Evolutionary conservation across 306 rosid genomes (phyloP).

Genomic region (Prinsepia uniflora): DNA sequence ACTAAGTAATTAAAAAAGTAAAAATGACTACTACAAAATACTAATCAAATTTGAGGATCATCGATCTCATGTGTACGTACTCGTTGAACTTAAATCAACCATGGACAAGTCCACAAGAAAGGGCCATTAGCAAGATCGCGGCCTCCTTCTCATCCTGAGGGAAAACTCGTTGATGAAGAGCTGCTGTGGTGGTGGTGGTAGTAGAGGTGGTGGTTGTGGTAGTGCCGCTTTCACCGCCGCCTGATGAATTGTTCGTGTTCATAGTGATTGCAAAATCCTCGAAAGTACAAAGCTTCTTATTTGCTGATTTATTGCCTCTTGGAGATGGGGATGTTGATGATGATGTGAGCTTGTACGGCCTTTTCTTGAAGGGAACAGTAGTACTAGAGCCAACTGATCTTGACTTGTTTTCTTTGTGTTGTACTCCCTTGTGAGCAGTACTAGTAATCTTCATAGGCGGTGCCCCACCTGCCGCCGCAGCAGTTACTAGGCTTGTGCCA

Average conservation of each 20-base stretch:
- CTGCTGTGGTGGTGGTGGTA: conserved; percentile 7
- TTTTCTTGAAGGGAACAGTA: conserved; percentile 41
- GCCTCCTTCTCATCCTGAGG: conserved; percentile 99
- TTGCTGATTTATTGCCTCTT: conserved; percentile 24
- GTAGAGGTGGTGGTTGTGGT: background rate
- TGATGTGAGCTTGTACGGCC: conserved; percentile 22
- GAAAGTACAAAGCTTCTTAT: conserved; percentile 35
- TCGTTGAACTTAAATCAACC: conserved; percentile 38
- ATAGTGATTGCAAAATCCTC: conserved; percentile 59
- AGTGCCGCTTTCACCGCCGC: too few relatives aligned
- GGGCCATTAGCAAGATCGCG: conserved; percentile 85
- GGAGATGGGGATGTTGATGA: background rate
- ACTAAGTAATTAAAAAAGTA: conserved; percentile 13
- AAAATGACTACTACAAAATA: conserved; percentile 6
- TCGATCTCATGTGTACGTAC: background rate
- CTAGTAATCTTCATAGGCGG: conserved; percentile 23
- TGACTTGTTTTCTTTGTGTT: conserved; percentile 35
- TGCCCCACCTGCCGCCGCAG: conserved; percentile 33
- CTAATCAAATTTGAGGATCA: background rate
- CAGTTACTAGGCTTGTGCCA: conserved; percentile 48
- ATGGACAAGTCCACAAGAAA: conserved; percentile 84
- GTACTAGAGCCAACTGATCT: conserved; percentile 5
- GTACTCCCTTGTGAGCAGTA: background rate
- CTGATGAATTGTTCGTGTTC: conserved; percentile 31
- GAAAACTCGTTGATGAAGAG: conserved; percentile 67